These are phyloP conservation scores for Oidiodendron maius DNA, from an alignment of 495 filamentous ascomycete species.

Conservation along the genomic window DNA sequence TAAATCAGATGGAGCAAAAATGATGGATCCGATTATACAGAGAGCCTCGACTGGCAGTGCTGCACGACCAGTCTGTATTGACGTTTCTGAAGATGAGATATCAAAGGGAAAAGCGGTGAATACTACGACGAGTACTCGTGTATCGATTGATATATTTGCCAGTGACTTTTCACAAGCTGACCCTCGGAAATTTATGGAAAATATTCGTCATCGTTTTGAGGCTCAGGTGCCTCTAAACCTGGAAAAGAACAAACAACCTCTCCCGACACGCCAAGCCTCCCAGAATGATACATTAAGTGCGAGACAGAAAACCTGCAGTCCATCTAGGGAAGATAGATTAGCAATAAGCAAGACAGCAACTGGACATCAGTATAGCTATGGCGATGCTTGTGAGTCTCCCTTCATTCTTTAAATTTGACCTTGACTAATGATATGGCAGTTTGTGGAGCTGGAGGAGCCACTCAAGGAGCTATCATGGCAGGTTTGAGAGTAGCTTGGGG, in stretches of 20 bases:
- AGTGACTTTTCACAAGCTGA: background rate
- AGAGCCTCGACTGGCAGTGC: background rate
- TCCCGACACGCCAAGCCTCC: background rate
- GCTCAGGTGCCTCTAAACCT: background rate
- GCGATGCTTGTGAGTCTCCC: constrained; percentile 1
- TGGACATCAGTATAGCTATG: constrained; percentile 3
- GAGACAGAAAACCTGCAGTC: too few species aligned
- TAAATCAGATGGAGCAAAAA: background rate
- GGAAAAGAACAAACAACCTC: background rate
- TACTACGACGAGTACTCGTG: background rate
- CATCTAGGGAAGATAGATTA: too few species aligned
- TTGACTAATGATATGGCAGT: constrained; percentile 22
- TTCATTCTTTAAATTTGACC: background rate
- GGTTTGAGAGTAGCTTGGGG: constrained; percentile 53
- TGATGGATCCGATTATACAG: background rate
- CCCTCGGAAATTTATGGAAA: background rate
- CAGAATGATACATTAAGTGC: background rate
- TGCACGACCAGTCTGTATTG: background rate
- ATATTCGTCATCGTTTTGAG: background rate
- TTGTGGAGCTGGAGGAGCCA: constrained; percentile 71
- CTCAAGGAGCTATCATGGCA: constrained; percentile 57
- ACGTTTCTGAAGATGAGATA: background rate
- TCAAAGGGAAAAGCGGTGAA: background rate
- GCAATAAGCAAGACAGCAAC: too few species aligned
- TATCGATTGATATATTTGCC: background rate